Base-by-base conservation (phyloP, 345 rosid genomes). In the Fremontodendron californicum region DNA sequence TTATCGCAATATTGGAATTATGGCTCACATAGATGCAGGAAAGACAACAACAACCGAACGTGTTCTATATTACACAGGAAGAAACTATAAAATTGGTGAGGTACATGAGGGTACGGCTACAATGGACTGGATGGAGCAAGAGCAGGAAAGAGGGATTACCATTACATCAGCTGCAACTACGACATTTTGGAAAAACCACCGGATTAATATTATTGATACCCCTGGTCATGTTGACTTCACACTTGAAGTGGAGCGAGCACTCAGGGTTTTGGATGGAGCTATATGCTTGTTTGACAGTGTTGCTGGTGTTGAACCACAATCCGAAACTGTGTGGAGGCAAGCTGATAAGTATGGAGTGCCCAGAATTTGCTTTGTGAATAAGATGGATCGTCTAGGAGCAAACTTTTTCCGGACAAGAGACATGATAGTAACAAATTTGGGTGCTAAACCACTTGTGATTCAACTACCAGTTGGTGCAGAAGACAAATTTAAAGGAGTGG, bases 21-120 rank as follows among this genome's bases (percentile, higher is more conserved):
- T 92, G 98, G 99, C 99, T 76, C 99, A 95, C 86, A 95, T 95
- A 62, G 99, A 95, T 82, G 98, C 99, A 0, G 99, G 99, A 21
- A 95, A 95, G 78, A 93, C 99, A 6, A 95, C 98, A n/a, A 95
- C 99, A 12, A 95, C 99, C 0, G 99, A 95, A 81, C 82, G 99
- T 67, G 61, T 95, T 81, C 86, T 93, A 12, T 95, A 76, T 81
- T 95, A 93, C 76, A 93, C 99, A 0, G 98, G 98, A 75, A 85
- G 98, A 82, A 95, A 95, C 87, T 93, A 95, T 84, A 95, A 95
- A 82, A 95, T 95, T 33, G 99, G 99, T 4, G 98, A 95, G 83
- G 99, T 95, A 2, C 98, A 95, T 5, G 99, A 95, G 80, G 98
- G 96, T 71, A 95, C 99, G 3, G 99, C 99, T 48, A 95, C 99